Evolutionary conservation across 1,139 yeast genomes (phyloP).

Genomic region (Scheffersomyces cryptocercus): DNA sequence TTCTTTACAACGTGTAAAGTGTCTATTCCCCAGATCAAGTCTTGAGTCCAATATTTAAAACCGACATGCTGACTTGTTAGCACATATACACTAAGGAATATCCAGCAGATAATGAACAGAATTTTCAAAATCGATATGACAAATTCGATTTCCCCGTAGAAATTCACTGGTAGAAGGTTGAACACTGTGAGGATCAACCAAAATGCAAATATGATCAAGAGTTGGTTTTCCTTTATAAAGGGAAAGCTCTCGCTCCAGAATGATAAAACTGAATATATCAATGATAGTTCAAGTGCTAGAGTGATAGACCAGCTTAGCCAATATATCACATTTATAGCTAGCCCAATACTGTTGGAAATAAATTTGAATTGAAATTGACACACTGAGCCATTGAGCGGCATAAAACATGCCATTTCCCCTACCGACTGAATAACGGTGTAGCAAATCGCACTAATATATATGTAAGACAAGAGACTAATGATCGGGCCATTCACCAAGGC

Average conservation of each 20-base stretch:
- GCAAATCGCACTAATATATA: constrained; percentile 18
- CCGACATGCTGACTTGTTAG: constrained; percentile 1
- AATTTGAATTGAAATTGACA: constrained; percentile 22
- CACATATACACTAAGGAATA: constrained; percentile 5
- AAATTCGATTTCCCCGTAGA: constrained; percentile 24
- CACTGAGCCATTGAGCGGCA: constrained; percentile 23
- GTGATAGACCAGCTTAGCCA: constrained; percentile 32
- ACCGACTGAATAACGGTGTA: constrained; percentile 19
- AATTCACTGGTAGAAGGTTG: constrained; percentile 23
- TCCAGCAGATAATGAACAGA: constrained; percentile 20
- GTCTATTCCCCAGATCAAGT: constrained; percentile 3
- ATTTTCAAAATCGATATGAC: constrained; percentile 21
- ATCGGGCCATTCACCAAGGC: constrained; percentile 21
- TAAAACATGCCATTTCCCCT: constrained; percentile 21
- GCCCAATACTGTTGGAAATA: constrained; percentile 18
- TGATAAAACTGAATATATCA: constrained; percentile 16
- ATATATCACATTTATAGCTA: constrained; percentile 22
- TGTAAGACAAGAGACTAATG: constrained; percentile 18
- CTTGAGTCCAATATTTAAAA: constrained; percentile 9
- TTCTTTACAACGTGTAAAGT: neutral
- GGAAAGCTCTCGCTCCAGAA: constrained; percentile 13
- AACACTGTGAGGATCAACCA: constrained; percentile 18
- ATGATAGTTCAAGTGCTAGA: constrained; percentile 23
- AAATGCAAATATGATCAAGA: constrained; percentile 9
- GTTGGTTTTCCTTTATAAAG: constrained; percentile 7